Base-by-base conservation (phyloP, 257 asterid species). In the Penstemon davidsonii region DNA sequence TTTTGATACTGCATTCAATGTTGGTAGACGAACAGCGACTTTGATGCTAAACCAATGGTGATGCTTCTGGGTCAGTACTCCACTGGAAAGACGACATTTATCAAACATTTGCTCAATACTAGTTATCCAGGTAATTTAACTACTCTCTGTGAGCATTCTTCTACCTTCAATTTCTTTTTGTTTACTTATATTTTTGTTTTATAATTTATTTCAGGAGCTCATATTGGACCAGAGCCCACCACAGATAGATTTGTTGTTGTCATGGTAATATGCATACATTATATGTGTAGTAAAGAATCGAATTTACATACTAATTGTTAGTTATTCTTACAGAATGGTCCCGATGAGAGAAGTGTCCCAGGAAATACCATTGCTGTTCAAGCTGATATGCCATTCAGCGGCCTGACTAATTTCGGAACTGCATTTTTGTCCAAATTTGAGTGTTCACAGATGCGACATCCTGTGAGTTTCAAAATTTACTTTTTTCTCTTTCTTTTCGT, bases 41-140 rank as follows among this genome's bases (percentile, higher is more conserved):
- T 93, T 78, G 99, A 93, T 79, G 96, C 97, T 69, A 90, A 90
- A 82, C 97, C 99, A 15, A 93, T 93, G 99, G 99, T 93, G 82
- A 93, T 93, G 99, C 89, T 93, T 64, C 76, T 93, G 88, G 99
- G 99, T 67, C 99, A 93, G 71, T 93, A 93, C 75, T 93, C 97
- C 59, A 90, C 99, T 3, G 99, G 99, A 62, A 93, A 93, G 79
- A 93, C 99, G 13, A 93, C 99, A 71, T 93, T 93, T 80, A 93
- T 93, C 59, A 93, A 93, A 70, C 99, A 93, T 85, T 77, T 93
- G 81, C 99, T 93, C 39, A 79, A 86, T 76, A 68, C 79, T 73
- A 85, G 82, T 71, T 93, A 93, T 75, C 99, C 99, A 65, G 99
- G 99, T 90, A 74, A 51, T 19, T 64, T 68, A 15, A 52, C 66